phyloP scores from a whole-genome alignment of 2,329 filamentous ascomycete genomes.

The Aspergillus pseudoterreus region DNA sequence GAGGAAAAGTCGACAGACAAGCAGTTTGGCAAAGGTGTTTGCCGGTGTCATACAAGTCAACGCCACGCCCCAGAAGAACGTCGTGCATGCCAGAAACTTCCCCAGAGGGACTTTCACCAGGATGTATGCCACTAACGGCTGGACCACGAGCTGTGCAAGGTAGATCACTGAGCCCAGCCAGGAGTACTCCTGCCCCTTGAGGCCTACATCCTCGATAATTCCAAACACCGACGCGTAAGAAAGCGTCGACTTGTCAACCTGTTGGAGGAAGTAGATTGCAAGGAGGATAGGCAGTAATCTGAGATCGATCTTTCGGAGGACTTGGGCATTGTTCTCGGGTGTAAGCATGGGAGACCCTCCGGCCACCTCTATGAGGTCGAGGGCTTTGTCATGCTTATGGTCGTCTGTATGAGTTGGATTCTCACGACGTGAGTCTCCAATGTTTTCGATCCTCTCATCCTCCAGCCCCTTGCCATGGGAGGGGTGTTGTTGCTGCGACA shows the following conservation, averaged over 20 bases:
- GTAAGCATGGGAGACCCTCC: constrained; percentile 48
- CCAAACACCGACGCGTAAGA: constrained; percentile 62
- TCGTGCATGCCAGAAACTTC: constrained; percentile 54
- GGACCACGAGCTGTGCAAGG: constrained; percentile 52
- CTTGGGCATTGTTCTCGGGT: constrained; percentile 50
- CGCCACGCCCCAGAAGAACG: constrained; percentile 52
- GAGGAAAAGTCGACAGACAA: constrained; percentile 54
- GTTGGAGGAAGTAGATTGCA: constrained; percentile 61
- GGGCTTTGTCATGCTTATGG: constrained; percentile 44
- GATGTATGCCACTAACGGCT: constrained; percentile 51
- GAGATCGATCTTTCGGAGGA: constrained; percentile 51
- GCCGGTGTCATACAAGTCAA: constrained; percentile 53
- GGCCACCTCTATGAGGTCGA: constrained; percentile 46
- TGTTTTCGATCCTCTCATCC: constrained; percentile 27
- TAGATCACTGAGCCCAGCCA: constrained; percentile 54
- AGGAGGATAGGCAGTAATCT: constrained; percentile 54
- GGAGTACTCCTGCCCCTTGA: constrained; percentile 54
- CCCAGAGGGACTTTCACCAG: constrained; percentile 60
- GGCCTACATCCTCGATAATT: constrained; percentile 55
- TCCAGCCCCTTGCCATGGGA: constrained; percentile 15
- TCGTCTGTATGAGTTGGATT: neutral
- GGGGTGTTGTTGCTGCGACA: constrained; percentile 18
- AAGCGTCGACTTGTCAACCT: constrained; percentile 60
- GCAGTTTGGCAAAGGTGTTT: constrained; percentile 47
- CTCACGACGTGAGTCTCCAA: constrained; percentile 10